Evolutionary conservation across 23 red algal species (phyloP), one percentile per base, ranked within the genome.

Genomic region (Cyanidiococcus yangmingshanensis): DNA sequence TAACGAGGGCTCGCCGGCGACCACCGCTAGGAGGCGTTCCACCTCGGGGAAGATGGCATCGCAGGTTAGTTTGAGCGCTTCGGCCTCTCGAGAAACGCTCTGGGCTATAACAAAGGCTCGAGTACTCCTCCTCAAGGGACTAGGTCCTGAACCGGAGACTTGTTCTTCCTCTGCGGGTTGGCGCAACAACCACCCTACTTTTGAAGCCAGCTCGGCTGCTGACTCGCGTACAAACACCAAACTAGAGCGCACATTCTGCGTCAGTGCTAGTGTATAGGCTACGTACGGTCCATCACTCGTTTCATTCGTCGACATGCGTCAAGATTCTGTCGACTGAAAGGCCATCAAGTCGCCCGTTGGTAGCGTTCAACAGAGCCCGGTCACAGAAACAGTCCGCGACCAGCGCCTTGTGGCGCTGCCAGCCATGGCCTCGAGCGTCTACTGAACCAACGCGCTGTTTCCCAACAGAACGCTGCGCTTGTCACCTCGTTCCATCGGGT

Each of bases 1-100:
- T 21, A 54, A 54, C 7, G 63, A 25, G 3, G 63, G 63, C 27
- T 25, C 63, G 12, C 63, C 63, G 16, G 63, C 63, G 12, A 35
- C 32, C 3, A 71, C 63, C 7, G 21, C 63, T 29, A 71, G 32
- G 16, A 71, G 63, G 16, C 7, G 21, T 29, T 71, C 63, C 63
- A 71, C 21, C n/a, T 71, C 63, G 63, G 21, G n/a, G 63, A 35
- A 25, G 27, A 71, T 71, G 7, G n/a, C 63, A 29, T 71, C 63
- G 32, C 63, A 71, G 63, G 63, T 71, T 29, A 71, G 63, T 29
- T 71, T 71, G 12, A 71, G 63, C 32, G 63, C 15, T 12, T 71
- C 63, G 16, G 63, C 63, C 63, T 71, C 63, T 7, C 63, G 63
- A 2, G 15, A 30, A 7, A 71, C 63, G 16, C 32, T 2, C 45